Percentiles rank a stretch among this genome's conserved stretches.
phyloP scores from a whole-genome alignment of 768 basidiomycete species.

The Suillus cothurnatus region DNA sequence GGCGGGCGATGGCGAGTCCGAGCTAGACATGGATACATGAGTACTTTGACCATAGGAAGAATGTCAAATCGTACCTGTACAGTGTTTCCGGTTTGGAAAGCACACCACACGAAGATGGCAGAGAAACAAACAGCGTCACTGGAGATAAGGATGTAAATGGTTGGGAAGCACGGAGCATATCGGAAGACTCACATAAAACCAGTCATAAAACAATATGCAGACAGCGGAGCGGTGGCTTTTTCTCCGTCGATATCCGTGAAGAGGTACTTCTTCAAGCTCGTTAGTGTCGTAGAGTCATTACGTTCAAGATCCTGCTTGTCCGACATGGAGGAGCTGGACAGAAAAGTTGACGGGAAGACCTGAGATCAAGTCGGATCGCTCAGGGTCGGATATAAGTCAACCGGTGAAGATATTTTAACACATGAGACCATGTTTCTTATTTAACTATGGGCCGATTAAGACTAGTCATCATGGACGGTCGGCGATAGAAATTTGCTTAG shows the following conservation, averaged over 20 bases:
- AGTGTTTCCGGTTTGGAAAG: slow-evolving; percentile 78
- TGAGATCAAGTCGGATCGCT: slow-evolving; percentile 75
- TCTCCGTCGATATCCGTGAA: slow-evolving; percentile 29
- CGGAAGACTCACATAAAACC: slow-evolving; percentile 60
- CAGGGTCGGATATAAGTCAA: slow-evolving; percentile 25
- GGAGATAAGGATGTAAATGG: background rate
- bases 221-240: slow-evolving; percentile 49
- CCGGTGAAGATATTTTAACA: background rate
- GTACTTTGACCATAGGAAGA: background rate
- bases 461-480: background rate
- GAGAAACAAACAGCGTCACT: slow-evolving; percentile 73
- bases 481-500: slow-evolving; percentile 2
- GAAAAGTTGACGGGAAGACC: slow-evolving; percentile 70
- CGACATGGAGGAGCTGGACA: slow-evolving; percentile 61
- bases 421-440: background rate
- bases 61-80: slow-evolving; percentile 48
- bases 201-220: slow-evolving; percentile 73
- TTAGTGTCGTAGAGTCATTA: slow-evolving; percentile 25
- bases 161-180: background rate
- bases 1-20: slow-evolving; percentile 75
- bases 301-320: slow-evolving; percentile 44
- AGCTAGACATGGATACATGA: slow-evolving; percentile 44
- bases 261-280: slow-evolving; percentile 14
- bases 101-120: slow-evolving; percentile 79
- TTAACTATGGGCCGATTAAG: background rate